Conservation (phyloP, 495 filamentous ascomycete genomes). For the Aspergillus cristatus region DNA sequence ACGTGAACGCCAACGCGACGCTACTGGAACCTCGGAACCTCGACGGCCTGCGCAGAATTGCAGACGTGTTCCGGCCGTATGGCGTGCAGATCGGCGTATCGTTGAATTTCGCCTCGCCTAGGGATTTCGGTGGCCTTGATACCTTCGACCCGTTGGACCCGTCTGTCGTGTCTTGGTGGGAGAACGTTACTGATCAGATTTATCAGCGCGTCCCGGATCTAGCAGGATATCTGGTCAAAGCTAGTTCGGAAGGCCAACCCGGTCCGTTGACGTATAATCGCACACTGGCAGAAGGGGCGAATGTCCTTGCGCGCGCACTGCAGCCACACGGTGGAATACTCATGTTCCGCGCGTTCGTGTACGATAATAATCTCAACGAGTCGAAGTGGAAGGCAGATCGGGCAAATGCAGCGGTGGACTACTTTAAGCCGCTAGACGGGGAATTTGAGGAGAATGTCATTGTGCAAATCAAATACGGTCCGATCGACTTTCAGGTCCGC, state of each 20-base stretch:
- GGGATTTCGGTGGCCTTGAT: constrained; percentile 42
- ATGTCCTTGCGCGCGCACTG: constrained; percentile 55
- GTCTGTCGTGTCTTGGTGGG: constrained; percentile 54
- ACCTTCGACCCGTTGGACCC: constrained; percentile 59
- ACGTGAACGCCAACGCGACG: constrained; percentile 59
- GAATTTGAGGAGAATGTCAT: constrained; percentile 62
- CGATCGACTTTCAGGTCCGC: constrained; percentile 69
- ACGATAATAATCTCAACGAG: constrained; percentile 49
- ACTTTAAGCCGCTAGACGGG: constrained; percentile 55
- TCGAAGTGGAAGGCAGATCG: constrained; percentile 56
- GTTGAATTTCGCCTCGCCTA: constrained; percentile 59
- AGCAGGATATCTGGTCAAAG: constrained; percentile 63
- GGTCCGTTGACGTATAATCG: constrained; percentile 62
- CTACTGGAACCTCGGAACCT: constrained; percentile 49
- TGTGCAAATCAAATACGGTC: constrained; percentile 65
- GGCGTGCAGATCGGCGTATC: constrained; percentile 58
- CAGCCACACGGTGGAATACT: constrained; percentile 53
- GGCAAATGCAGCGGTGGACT: constrained; percentile 60
- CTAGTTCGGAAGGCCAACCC: constrained; percentile 65
- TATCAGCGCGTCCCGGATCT: constrained; percentile 56
- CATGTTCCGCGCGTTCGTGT: constrained; percentile 69
- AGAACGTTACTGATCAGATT: constrained; percentile 45
- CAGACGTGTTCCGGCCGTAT: constrained; percentile 56
- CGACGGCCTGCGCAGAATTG: constrained; percentile 50
- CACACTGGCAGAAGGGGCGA: constrained; percentile 60